phyloP scores from a whole-genome alignment of 257 asterid species.

The Jasminum sambac region DNA sequence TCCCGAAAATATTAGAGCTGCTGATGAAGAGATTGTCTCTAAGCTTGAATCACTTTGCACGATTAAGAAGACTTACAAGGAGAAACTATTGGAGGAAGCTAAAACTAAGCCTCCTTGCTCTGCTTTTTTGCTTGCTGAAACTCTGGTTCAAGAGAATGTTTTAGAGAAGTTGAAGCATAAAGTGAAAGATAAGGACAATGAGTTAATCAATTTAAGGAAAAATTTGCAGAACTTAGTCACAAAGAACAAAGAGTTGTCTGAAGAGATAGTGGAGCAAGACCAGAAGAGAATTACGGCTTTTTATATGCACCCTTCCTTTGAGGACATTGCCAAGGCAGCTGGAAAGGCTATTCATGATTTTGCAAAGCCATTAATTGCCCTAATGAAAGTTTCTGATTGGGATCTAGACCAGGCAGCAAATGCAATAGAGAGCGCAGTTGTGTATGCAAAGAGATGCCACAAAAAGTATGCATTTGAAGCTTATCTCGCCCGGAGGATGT shows the following conservation, averaged over 20 bases:
- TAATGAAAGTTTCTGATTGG: conserved; percentile 77
- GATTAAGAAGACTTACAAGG: conserved; percentile 54
- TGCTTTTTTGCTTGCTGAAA: conserved; percentile 48
- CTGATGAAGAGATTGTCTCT: conserved; percentile 56
- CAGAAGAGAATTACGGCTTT: conserved; percentile 37
- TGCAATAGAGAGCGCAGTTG: conserved; percentile 52
- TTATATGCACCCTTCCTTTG: conserved; percentile 33
- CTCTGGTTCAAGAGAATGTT: conserved; percentile 50
- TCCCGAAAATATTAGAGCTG: conserved; percentile 55
- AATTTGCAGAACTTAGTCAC: conserved; percentile 46
- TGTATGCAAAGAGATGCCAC: conserved; percentile 66
- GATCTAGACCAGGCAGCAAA: conserved; percentile 71
- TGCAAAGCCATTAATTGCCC: conserved; percentile 72
- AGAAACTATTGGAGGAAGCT: conserved; percentile 46
- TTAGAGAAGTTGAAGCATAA: conserved; percentile 55
- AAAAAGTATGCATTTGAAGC: conserved; percentile 82
- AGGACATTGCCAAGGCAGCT: conserved; percentile 51
- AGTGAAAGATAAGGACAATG: conserved; percentile 42
- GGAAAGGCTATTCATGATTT: conserved; percentile 76
- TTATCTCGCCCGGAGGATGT: conserved; percentile 65
- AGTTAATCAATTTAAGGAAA: conserved; percentile 32
- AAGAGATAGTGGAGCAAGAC: conserved; percentile 43
- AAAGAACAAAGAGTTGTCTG: conserved; percentile 43
- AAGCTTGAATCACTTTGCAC: conserved; percentile 48
- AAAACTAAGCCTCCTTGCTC: conserved; percentile 44